Percentiles rank a stretch among this genome's conserved stretches.
These are phyloP conservation scores for Camillea tinctor DNA, from an alignment of 2,329 filamentous ascomycete species.

Conservation along the genomic window DNA sequence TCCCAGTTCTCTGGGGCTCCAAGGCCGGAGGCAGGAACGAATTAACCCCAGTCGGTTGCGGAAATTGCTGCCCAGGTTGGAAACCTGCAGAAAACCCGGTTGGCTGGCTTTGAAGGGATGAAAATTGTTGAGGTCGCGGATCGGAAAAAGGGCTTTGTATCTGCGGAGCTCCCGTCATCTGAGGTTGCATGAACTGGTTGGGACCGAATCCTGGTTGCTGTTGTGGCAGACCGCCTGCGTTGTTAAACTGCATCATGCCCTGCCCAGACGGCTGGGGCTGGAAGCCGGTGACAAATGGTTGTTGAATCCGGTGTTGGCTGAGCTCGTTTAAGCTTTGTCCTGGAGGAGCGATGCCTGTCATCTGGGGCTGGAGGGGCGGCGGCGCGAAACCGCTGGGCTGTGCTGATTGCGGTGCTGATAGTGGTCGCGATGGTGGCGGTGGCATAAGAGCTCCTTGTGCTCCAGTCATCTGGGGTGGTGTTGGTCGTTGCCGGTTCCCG, in stretches of 20 bases:
- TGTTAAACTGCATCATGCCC: slow-evolving; percentile 39
- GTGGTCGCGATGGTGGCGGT: slow-evolving; percentile 74
- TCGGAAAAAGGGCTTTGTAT: slow-evolving; percentile 43
- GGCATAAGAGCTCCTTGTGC: slow-evolving; percentile 65
- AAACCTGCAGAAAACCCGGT: slow-evolving; percentile 57
- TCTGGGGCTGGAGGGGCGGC: slow-evolving; percentile 76
- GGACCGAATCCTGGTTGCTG: slow-evolving; percentile 38
- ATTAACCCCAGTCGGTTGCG: slow-evolving; percentile 56
- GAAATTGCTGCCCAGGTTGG: slow-evolving; percentile 35
- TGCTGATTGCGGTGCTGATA: slow-evolving; percentile 83
- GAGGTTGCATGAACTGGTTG: slow-evolving; percentile 44
- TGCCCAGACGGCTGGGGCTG: slow-evolving; percentile 41
- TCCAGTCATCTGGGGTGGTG: slow-evolving; percentile 62
- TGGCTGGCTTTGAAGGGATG: slow-evolving; percentile 57
- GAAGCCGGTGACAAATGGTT: slow-evolving; percentile 48
- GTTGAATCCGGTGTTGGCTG: slow-evolving; percentile 63
- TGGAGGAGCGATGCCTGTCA: slow-evolving; percentile 75
- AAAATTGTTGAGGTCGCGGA: slow-evolving; percentile 42
- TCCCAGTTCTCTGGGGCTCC: slow-evolving; percentile 59
- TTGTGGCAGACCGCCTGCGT: slow-evolving; percentile 34
- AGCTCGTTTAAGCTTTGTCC: slow-evolving; percentile 78
- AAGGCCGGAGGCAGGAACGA: slow-evolving; percentile 58
- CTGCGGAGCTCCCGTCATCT: slow-evolving; percentile 40
- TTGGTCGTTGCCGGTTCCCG: slow-evolving; percentile 64
- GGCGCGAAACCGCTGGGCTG: slow-evolving; percentile 71